Percentiles rank a stretch among this genome's conserved stretches.
phyloP scores from a whole-genome alignment of 2,329 filamentous ascomycete genomes.

The Apiospora rasikravindrae region DNA sequence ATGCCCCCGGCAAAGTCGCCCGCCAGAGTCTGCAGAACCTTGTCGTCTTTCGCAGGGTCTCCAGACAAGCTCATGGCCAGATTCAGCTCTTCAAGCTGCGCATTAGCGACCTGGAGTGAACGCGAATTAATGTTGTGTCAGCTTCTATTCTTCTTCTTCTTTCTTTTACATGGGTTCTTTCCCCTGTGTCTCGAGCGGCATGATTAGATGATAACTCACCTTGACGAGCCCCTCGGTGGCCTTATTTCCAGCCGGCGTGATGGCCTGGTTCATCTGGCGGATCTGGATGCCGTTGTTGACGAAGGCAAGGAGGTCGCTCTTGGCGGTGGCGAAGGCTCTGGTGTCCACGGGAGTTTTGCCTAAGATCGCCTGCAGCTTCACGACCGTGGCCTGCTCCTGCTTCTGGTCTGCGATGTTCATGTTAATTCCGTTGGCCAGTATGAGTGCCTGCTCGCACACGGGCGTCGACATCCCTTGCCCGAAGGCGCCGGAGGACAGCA shows the following conservation, averaged over 20 bases:
- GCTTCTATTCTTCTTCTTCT: not conserved
- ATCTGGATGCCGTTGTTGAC: slow-evolving; percentile 32
- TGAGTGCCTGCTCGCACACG: slow-evolving; percentile 27
- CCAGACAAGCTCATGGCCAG: slow-evolving; percentile 18
- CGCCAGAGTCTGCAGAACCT: not conserved
- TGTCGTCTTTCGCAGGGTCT: not conserved
- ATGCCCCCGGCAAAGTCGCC: slow-evolving; percentile 14
- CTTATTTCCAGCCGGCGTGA: slow-evolving; percentile 25
- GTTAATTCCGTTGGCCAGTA: slow-evolving; percentile 31
- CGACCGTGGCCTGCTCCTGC: slow-evolving; percentile 28
- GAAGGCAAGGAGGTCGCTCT: slow-evolving; percentile 27
- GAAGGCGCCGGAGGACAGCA: not conserved
- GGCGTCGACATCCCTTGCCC: not conserved
- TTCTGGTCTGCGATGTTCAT: slow-evolving; percentile 33
- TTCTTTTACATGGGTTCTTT: not conserved
- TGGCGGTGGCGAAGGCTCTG: slow-evolving; percentile 26
- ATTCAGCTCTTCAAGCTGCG: slow-evolving; percentile 44
- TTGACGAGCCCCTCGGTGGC: slow-evolving; percentile 27
- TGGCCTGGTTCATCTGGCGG: slow-evolving; percentile 31
- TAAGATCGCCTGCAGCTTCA: slow-evolving; percentile 23
- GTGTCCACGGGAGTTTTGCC: slow-evolving; percentile 23
- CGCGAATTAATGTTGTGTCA: not conserved
- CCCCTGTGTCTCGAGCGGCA: not conserved
- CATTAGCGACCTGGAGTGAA: slow-evolving; percentile 32
- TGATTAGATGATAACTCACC: slow-evolving; percentile 19